Conservation (phyloP, 2,329 filamentous ascomycete species). For the Curvularia spicifera region DNA sequence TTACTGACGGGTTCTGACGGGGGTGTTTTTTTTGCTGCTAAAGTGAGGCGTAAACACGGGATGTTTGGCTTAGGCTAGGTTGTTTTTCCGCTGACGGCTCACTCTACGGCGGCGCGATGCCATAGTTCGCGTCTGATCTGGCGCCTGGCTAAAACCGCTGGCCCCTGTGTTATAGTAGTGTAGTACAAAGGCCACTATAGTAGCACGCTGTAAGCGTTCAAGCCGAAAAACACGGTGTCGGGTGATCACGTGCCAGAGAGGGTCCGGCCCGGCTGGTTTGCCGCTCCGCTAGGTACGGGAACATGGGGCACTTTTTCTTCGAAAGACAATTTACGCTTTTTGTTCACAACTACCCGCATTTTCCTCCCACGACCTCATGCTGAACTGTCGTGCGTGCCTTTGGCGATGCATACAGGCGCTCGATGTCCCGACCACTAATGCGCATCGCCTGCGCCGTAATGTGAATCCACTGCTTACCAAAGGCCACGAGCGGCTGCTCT, state of each 20-base stretch:
- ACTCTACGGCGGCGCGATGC: conserved; percentile 22
- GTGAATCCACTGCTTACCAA: conserved; percentile 22
- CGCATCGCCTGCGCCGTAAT: conserved; percentile 32
- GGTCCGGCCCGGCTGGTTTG: conserved; percentile 18
- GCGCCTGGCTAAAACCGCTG: neutral
- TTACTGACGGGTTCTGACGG: conserved; percentile 14
- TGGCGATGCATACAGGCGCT: conserved; percentile 53
- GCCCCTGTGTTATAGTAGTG: neutral
- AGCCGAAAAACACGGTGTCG: conserved; percentile 7
- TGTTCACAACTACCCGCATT: conserved; percentile 17
- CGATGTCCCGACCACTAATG: conserved; percentile 34
- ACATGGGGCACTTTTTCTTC: conserved; percentile 27
- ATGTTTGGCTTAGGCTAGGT: conserved; percentile 35
- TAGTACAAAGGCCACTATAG: conserved; percentile 11
- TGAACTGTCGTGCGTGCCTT: conserved; percentile 54
- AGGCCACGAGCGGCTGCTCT: conserved; percentile 29
- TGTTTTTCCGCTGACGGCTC: conserved; percentile 24
- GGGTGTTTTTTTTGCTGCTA: conserved; percentile 7
- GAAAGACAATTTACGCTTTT: conserved; percentile 12
- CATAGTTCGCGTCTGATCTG: neutral
- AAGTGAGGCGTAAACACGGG: conserved; percentile 15
- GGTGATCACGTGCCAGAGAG: conserved; percentile 21
- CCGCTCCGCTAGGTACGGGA: conserved; percentile 8
- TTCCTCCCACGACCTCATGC: conserved; percentile 45
- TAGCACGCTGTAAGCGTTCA: conserved; percentile 9